Percentiles rank a stretch among this genome's conserved stretches.
Conservation (phyloP, 495 filamentous ascomycete genomes). For the Xylaria castorea region DNA sequence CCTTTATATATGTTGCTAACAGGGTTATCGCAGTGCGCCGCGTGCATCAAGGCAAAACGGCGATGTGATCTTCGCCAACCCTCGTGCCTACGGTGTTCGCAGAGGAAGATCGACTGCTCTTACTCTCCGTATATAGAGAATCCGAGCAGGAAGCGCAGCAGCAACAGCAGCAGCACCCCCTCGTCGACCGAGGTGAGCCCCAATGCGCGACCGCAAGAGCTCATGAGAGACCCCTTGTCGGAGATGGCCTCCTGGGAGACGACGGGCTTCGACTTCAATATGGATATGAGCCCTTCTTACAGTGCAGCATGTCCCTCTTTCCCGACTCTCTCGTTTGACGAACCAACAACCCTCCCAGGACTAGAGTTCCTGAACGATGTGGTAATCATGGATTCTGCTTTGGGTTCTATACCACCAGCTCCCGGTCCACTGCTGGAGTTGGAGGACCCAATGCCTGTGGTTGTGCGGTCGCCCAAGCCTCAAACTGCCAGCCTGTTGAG, state of each 20-base stretch:
- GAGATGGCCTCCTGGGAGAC: constrained; percentile 23
- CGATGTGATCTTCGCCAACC: constrained; percentile 59
- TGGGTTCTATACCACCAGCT: background rate
- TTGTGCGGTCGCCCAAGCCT: background rate
- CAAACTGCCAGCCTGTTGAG: background rate
- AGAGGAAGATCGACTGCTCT: constrained; percentile 49
- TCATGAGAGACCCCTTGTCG: background rate
- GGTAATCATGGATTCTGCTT: background rate
- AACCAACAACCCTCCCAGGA: background rate
- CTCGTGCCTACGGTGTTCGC: constrained; percentile 55
- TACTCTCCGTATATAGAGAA: constrained; percentile 44
- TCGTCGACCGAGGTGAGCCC: background rate
- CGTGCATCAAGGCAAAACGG: constrained; percentile 61
- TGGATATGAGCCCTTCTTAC: constrained; percentile 16
- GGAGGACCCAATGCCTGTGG: constrained; percentile 19
- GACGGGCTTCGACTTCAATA: constrained; percentile 27
- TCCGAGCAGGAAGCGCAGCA: background rate
- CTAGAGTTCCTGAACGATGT: constrained; percentile 18
- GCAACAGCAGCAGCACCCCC: background rate
- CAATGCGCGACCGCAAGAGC: constrained; percentile 8
- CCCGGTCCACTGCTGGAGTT: background rate
- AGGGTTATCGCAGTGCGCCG: constrained; percentile 41
- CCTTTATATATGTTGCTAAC: background rate
- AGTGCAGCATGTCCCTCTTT: background rate
- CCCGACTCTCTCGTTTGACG: constrained; percentile 20